Percentiles rank a stretch among this genome's conserved stretches.
These are phyloP conservation scores for Cenococcum geophilum DNA, from an alignment of 495 filamentous ascomycete genomes.

Conservation along the genomic window DNA sequence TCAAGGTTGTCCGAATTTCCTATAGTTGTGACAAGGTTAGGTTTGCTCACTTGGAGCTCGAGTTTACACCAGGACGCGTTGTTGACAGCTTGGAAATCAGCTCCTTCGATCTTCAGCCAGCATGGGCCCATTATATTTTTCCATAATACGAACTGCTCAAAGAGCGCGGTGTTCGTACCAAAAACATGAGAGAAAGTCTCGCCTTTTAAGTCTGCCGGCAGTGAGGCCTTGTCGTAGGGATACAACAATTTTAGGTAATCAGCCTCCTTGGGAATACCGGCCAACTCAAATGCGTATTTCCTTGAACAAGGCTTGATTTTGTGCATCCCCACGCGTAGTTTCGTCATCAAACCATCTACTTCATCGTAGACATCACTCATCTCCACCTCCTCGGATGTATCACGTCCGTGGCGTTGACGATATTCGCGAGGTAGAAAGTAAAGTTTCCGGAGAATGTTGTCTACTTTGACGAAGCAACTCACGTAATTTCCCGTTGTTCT, in stretches of 20 bases:
- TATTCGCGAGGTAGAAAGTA: constrained; percentile 84
- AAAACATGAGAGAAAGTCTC: constrained; percentile 95
- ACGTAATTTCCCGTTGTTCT: constrained; percentile 71
- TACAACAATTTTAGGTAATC: constrained; percentile 93
- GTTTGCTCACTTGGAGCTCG: constrained; percentile 73
- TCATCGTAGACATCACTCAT: constrained; percentile 90
- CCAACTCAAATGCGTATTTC: constrained; percentile 93
- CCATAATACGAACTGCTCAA: constrained; percentile 97
- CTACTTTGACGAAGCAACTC: constrained; percentile 93
- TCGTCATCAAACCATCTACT: constrained; percentile 77
- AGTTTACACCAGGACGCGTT: constrained; percentile 97
- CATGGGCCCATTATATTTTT: constrained; percentile 98
- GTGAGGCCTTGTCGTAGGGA: constrained; percentile 69
- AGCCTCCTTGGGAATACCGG: constrained; percentile 76
- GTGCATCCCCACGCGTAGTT: constrained; percentile 73
- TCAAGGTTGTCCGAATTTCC: constrained; percentile 72
- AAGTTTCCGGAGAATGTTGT: constrained; percentile 88
- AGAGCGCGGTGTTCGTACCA: constrained; percentile 85
- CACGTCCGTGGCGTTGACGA: constrained; percentile 55
- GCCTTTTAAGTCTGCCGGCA: constrained; percentile 65
- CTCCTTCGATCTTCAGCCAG: constrained; percentile 84
- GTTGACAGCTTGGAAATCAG: constrained; percentile 74
- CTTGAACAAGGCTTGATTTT: constrained; percentile 86
- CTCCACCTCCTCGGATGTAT: constrained; percentile 72
- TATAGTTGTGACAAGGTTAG: constrained; percentile 61